These are phyloP conservation scores for Microsporum canis DNA, from an alignment of 2,329 filamentous ascomycete species.

Conservation along the genomic window DNA sequence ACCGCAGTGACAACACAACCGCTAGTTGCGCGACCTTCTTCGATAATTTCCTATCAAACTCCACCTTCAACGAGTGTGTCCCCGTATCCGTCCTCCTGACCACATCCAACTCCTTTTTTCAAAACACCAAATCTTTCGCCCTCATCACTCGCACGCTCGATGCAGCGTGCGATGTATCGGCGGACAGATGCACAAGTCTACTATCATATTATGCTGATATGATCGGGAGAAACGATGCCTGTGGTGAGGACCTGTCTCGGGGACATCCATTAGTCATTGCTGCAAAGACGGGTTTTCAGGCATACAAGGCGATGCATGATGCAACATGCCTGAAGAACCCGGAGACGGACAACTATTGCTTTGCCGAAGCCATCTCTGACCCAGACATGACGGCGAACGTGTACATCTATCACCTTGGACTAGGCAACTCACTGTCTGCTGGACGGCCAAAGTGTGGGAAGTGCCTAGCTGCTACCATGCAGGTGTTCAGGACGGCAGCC, in stretches of 20 bases:
- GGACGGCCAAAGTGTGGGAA: slow-evolving; percentile 61
- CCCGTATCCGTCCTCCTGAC: slow-evolving; percentile 75
- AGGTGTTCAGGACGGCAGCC: slow-evolving; percentile 60
- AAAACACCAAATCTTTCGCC: slow-evolving; percentile 58
- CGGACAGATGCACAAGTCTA: slow-evolving; percentile 52
- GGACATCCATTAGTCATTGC: slow-evolving; percentile 60
- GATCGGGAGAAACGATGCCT: slow-evolving; percentile 53
- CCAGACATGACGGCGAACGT: slow-evolving; percentile 55
- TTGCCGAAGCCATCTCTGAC: slow-evolving; percentile 67
- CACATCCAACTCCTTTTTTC: slow-evolving; percentile 77
- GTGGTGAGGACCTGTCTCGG: slow-evolving; percentile 56
- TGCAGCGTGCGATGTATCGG: slow-evolving; percentile 59
- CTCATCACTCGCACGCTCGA: slow-evolving; percentile 69
- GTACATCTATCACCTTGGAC: slow-evolving; percentile 75
- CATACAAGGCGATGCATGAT: slow-evolving; percentile 67
- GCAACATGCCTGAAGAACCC: slow-evolving; percentile 68
- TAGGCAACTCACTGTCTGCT: slow-evolving; percentile 60
- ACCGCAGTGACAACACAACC: slow-evolving; percentile 52
- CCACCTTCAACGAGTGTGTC: slow-evolving; percentile 61
- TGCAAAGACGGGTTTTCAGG: slow-evolving; percentile 62
- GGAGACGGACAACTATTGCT: slow-evolving; percentile 57
- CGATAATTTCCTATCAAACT: slow-evolving; percentile 51
- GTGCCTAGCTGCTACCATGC: slow-evolving; percentile 73
- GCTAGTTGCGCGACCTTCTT: slow-evolving; percentile 48
- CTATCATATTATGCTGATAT: slow-evolving; percentile 55